These are phyloP conservation scores for Dactylellina cionopaga DNA, from an alignment of 2,329 filamentous ascomycete genomes.

Conservation along the genomic window DNA sequence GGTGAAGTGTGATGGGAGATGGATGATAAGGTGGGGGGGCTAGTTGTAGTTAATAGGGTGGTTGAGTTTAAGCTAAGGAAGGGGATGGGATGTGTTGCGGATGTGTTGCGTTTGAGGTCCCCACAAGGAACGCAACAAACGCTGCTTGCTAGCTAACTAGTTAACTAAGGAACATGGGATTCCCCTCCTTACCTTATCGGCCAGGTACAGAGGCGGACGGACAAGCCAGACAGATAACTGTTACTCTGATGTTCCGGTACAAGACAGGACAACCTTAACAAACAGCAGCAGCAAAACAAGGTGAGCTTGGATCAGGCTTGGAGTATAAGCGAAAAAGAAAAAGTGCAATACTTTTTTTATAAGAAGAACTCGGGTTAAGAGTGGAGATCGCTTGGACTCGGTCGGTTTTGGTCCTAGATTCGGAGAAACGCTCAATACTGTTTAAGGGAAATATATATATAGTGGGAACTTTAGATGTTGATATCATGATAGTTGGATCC, in stretches of 20 bases:
- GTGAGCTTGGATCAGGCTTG: not conserved
- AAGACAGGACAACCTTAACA: not conserved
- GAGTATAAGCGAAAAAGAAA: not conserved
- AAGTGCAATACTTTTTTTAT: no score
- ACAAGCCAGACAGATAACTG: no score
- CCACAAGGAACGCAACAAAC: no score
- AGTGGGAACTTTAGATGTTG: no score
- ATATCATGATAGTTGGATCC: no score
- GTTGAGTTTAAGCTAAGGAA: not conserved
- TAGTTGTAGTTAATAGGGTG: not conserved
- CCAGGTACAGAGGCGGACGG: no score
- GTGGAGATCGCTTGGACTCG: not conserved
- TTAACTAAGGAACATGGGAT: no score
- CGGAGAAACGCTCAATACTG: not conserved
- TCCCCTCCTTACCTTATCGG: conserved; percentile 36
- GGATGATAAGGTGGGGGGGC: conserved; percentile 21
- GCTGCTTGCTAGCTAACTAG: no score
- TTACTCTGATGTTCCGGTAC: not conserved
- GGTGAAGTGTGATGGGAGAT: not conserved
- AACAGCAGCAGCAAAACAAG: no score
- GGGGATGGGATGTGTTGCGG: not conserved
- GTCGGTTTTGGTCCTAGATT: not conserved
- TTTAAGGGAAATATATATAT: no score
- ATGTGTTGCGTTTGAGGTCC: conserved; percentile 37
- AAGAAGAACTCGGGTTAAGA: no score